Evolutionary conservation across 1,139 yeast species (phyloP), one percentile per base, ranked within the genome.

Genomic region (Pichia cactophila): DNA sequence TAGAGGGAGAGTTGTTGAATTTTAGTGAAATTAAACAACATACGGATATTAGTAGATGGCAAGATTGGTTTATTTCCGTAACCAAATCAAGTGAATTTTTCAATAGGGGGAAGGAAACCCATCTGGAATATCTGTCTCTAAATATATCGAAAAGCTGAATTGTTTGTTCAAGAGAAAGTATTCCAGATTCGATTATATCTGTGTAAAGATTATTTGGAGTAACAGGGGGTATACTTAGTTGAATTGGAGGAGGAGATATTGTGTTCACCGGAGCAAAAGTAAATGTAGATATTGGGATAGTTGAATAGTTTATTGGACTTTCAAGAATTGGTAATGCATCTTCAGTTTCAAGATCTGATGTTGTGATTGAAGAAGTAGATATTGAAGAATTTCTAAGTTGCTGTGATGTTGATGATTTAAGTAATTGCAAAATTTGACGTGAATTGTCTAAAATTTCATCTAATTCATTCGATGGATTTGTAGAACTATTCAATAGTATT

Each of bases 31-130:
- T 69, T 39, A 80, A 69, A 58, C 90, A 83, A 53, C 87, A 80
- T 0, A 83, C 74, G 0, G 89, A 81, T 33, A 86, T 66, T 23
- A 86, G 68, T 43, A 86, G 68, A 0, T 92, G 80, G 20, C 87
- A 81, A 40, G 75, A 71, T 29, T 59, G 56, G 39, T 83, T 66
- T 42, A 84, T 71, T 38, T 76, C 65, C n/a, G 71, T 75, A 10
- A 85, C 69, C 38, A 86, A 66, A 26, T 67, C 71, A 20, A 69
- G 74, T 0, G 83, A 74, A 2, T 80, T 66, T 38, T 77, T 63
- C 26, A 69, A 69, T 42, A 76, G 74, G 0, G 92, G 89, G 49
- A 86, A 80, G 51, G 86, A 81, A 4, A 84, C 82, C 95, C 95
- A 86, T 40, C 86, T 70, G 10, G 89, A 88, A 59, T 82, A 85